Conservation (phyloP, 2,329 filamentous ascomycete genomes). For the Pyrenophora seminiperda region DNA sequence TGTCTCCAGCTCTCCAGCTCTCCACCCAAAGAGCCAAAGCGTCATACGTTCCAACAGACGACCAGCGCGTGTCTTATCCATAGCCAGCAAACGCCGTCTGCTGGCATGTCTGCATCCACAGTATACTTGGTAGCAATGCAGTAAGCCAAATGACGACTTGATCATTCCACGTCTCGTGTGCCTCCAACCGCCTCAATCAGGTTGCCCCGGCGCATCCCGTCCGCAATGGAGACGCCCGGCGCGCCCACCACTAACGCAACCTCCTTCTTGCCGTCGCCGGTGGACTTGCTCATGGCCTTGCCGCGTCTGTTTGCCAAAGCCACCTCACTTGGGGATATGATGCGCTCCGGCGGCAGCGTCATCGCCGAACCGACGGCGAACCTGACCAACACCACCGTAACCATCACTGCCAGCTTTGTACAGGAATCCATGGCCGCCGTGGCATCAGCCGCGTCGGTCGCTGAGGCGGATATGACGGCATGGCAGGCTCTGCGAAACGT, state of each 20-base stretch:
- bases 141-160: background rate
- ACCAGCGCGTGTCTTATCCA: background rate
- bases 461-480: slow-evolving; percentile 48
- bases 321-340: slow-evolving; percentile 65
- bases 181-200: slow-evolving; percentile 13
- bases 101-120: background rate
- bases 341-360: slow-evolving; percentile 62
- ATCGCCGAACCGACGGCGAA: slow-evolving; percentile 65
- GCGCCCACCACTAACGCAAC: slow-evolving; percentile 41
- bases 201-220: slow-evolving; percentile 15
- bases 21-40: too few species aligned
- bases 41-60: background rate
- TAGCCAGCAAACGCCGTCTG: background rate
- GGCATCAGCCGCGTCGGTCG: slow-evolving; percentile 36
- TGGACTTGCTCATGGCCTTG: slow-evolving; percentile 70
- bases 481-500: slow-evolving; percentile 68
- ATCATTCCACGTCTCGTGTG: background rate
- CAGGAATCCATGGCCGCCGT: slow-evolving; percentile 53
- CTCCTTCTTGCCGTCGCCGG: slow-evolving; percentile 62
- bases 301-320: slow-evolving; percentile 73
- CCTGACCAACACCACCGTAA: slow-evolving; percentile 49
- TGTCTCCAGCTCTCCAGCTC: too few species aligned
- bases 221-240: slow-evolving; percentile 31
- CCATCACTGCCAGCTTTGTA: slow-evolving; percentile 47
- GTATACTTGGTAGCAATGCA: slow-evolving; percentile 5